Evolutionary conservation across 2,329 filamentous ascomycete genomes (phyloP).

Genomic region (Macrophomina phaseolina): DNA sequence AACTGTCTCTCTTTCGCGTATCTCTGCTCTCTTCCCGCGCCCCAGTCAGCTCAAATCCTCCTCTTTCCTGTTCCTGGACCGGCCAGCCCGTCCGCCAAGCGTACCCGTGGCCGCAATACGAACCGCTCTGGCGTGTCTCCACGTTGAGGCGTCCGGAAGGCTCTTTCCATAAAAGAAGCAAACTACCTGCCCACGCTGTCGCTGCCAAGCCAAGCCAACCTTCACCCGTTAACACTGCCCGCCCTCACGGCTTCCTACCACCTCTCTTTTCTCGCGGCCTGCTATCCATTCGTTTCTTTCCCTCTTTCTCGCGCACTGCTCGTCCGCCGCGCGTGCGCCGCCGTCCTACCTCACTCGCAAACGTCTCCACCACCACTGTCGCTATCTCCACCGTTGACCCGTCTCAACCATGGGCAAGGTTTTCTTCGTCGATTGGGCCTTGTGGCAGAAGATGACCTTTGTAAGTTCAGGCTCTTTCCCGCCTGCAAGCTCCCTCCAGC

Average conservation of each 20-base stretch:
- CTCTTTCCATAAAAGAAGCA: slow-evolving; percentile 27
- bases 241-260: not conserved
- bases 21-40: not conserved
- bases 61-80: slow-evolving; percentile 26
- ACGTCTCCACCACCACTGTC: slow-evolving; percentile 21
- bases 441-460: slow-evolving; percentile 92
- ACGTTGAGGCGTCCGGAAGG: slow-evolving; percentile 23
- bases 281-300: slow-evolving; percentile 20
- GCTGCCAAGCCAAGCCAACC: slow-evolving; percentile 17
- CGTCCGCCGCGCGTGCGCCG: not conserved
- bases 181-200: slow-evolving; percentile 18
- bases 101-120: slow-evolving; percentile 18
- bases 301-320: not conserved
- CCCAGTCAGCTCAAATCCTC: slow-evolving; percentile 22
- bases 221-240: not conserved
- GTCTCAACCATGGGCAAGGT: slow-evolving; percentile 35
- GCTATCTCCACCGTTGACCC: slow-evolving; percentile 19
- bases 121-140: slow-evolving; percentile 22
- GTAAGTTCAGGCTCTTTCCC: slow-evolving; percentile 59
- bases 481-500: slow-evolving; percentile 16
- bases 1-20: slow-evolving; percentile 8
- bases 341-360: not conserved
- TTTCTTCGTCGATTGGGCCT: slow-evolving; percentile 65
- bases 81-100: slow-evolving; percentile 25
- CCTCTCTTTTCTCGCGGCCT: slow-evolving; percentile 6